Evolutionary conservation across 257 asterid species (phyloP), one percentile per base, ranked within the genome.

Genomic region (Nicotiana knightiana): DNA sequence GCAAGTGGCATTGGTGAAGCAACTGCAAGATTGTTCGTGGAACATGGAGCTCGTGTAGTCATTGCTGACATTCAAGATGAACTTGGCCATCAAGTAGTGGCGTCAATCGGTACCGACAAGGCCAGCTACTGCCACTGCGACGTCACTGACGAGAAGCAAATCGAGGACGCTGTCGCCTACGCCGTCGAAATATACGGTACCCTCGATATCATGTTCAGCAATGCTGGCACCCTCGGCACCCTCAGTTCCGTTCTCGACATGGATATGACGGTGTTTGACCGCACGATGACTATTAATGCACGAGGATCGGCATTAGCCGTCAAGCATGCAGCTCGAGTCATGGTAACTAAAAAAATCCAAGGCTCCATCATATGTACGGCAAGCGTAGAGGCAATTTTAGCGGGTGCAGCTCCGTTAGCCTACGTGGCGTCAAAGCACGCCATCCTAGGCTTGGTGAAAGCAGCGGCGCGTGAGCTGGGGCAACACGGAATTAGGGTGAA

Each of bases 1-100:
- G 77, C 83, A 8, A 81, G 83, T 33, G 83, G 79, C 6, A 81
- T 81, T 6, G 77, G 83, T 18, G 83, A 81, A 66, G 79, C 83
- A 65, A 3, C 79, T 6, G 78, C 57, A 4, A 46, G 83, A 28
- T 30, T 66, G 62, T 81, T 81, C 78, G 55, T 48, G 4, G 66
- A 18, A 58, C 78, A 51, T 18, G 83, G 83, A 3, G 78, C 54
- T 5, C 48, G 9, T 9, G 78, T 65, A 4, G 32, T 81, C 1
- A 11, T 81, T 3, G 83, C 83, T 0, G 83, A 81, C 17, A 51
- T 81, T 46, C 77, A 81, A 21, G 83, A 81, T 66, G 66, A 81
- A 65, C 54, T 65, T 16, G 78, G 55, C 39, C 18, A 7, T 32
- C 46, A 66, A 66, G 55, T 81, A 0, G 67, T 17, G 1, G 28